These are phyloP conservation scores for Tetradesmus obliquus DNA, from an alignment of 139 green algal species.

Conservation along the genomic window DNA sequence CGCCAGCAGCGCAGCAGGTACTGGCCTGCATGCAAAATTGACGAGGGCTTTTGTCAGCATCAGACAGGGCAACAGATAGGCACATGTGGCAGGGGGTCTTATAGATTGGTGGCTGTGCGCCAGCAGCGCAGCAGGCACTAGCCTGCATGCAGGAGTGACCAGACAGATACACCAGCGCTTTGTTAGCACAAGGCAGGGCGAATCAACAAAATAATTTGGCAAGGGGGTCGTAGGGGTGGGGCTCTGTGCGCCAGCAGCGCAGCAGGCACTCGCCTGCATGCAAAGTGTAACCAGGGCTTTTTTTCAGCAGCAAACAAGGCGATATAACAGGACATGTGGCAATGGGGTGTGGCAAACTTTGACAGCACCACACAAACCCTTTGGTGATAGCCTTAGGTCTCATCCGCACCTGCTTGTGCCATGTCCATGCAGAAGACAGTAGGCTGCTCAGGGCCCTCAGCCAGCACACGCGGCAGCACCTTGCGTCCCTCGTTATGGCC, in stretches of 20 bases:
- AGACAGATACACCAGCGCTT: background rate
- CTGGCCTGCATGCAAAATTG: conserved; percentile 13
- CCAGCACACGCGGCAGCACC: conserved; percentile 26
- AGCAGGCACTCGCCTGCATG: background rate
- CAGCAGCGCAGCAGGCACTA: background rate
- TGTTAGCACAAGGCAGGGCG: background rate
- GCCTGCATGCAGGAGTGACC: background rate
- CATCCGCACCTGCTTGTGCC: conserved; percentile 16
- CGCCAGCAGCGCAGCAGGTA: conserved; percentile 2
- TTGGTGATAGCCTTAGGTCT: no score
- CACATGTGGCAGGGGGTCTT: background rate
- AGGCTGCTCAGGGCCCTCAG: background rate
- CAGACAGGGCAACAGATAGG: background rate
- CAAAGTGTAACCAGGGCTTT: no score
- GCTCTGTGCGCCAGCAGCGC: background rate
- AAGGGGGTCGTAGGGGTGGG: background rate
- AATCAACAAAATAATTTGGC: no score
- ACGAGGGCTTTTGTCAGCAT: background rate
- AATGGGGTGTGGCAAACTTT: no score
- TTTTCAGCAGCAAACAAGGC: no score
- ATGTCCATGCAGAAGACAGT: conserved; percentile 44
- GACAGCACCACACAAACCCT: no score
- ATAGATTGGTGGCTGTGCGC: background rate
- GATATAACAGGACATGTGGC: no score
- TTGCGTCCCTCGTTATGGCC: background rate